phyloP scores from a whole-genome alignment of 345 rosid species.

The Eucalyptus brandiana region DNA sequence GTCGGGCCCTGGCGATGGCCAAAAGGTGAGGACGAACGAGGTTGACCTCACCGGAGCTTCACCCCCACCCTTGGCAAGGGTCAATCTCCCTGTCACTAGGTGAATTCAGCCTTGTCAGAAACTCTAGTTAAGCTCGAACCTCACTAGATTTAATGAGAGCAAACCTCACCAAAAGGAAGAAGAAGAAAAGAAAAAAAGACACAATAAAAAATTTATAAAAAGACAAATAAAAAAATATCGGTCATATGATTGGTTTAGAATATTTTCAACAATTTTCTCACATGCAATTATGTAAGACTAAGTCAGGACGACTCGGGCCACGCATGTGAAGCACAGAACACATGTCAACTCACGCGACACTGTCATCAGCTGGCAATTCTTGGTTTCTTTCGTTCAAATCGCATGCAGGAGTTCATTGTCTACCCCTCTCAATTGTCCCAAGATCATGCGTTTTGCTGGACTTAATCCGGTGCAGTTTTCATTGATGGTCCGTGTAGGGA shows the following conservation, averaged over 20 bases:
- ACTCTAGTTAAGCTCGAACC: accelerated
- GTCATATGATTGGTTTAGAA: background rate
- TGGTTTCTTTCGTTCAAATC: background rate
- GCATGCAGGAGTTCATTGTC: background rate
- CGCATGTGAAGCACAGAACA: background rate
- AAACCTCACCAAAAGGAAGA: accelerated
- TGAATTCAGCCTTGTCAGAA: accelerated
- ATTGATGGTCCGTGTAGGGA: background rate
- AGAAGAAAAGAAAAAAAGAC: background rate
- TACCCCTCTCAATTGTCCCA: background rate
- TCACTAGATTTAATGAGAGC: accelerated
- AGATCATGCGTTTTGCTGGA: background rate
- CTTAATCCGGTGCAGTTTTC: background rate
- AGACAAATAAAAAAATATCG: background rate
- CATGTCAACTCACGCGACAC: background rate
- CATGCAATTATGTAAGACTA: background rate
- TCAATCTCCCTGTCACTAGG: accelerated
- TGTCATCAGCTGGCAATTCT: background rate
- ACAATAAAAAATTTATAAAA: background rate
- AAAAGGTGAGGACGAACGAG: background rate
- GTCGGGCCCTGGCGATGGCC: accelerated
- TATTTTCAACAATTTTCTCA: background rate
- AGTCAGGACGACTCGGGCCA: background rate
- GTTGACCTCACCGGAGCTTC: background rate
- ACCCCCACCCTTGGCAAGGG: background rate